phyloP scores from a whole-genome alignment of 352 stramenopile genomes.

The Lagenidium giganteum region DNA sequence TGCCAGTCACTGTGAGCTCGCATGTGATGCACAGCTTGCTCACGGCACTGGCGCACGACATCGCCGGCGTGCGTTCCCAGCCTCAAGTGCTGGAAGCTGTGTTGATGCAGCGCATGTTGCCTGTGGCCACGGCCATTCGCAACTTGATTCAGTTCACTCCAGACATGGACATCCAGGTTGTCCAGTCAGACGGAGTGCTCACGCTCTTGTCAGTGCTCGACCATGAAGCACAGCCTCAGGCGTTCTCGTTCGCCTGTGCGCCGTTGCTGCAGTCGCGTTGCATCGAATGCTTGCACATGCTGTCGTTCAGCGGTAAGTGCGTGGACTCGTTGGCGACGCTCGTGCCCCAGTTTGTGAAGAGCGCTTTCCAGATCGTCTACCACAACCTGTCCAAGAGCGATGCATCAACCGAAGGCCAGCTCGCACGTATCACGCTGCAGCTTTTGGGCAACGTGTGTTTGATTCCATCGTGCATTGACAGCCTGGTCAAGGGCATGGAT shows the following conservation, averaged over 20 bases:
- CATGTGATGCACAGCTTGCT: constrained; percentile 78
- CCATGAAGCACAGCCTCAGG: constrained; percentile 74
- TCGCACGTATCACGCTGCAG: constrained; percentile 76
- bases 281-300: constrained; percentile 82
- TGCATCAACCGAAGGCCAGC: constrained; percentile 73
- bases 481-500: constrained; percentile 85
- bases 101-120: constrained; percentile 64
- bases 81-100: constrained; percentile 63
- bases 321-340: constrained; percentile 68
- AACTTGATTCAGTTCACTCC: constrained; percentile 76
- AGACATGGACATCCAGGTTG: constrained; percentile 81
- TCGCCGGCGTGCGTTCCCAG: constrained; percentile 64
- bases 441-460: constrained; percentile 82
- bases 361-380: constrained; percentile 81
- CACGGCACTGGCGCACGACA: constrained; percentile 61
- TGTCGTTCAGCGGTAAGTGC: constrained; percentile 84
- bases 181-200: constrained; percentile 69
- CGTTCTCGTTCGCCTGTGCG: constrained; percentile 71
- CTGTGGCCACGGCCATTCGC: constrained; percentile 71
- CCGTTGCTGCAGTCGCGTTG: constrained; percentile 77
- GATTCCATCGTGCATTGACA: constrained; percentile 83
- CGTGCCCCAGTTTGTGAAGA: constrained; percentile 82
- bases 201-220: constrained; percentile 75
- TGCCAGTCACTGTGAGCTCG: constrained; percentile 41
- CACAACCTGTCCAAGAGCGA: constrained; percentile 73